Evolutionary conservation across 2,329 filamentous ascomycete genomes (phyloP), one percentile per base, ranked within the genome.

Genomic region (Fusarium sp.): DNA sequence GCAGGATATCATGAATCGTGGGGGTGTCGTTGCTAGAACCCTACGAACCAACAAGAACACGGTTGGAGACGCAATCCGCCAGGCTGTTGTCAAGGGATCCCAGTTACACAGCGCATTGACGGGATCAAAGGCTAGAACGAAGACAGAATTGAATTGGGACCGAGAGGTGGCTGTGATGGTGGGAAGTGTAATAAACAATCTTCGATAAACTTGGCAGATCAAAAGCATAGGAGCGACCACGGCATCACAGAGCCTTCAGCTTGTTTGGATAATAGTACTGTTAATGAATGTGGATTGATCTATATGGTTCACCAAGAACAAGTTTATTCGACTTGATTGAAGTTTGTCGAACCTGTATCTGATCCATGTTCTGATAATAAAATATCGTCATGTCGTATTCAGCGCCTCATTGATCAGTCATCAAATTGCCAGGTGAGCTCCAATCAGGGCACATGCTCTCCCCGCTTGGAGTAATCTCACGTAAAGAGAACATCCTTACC

Each of bases 121-220:
- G 7, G 79, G 78, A 14, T 79, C 81, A 18, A 85, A 82, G 64
- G 83, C 81, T 45, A 88, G 84, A 76, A 82, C 79, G 37, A 86
- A 84, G 63, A 82, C 86, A 45, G 78, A 83, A n/a, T 83, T 83
- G 18, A 83, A 83, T 62, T 98, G 94, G 94, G 95, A 98, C 77
- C 88, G 95, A 42, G 96, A 98, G 83, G 92, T 95, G 52, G 94
- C 95, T 4, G 95, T 98, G 52, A 98, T 98, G 95, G 93, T 97
- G 45, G 92, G 93, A 58, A 93, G 93, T 76, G 90, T 98, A 10
- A 86, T 94, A 42, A 88, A 87, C 52, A 87, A 87, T 65, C 76
- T 90, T 16, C 82, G 86, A 69, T 79, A 68, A 37, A 27, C 27
- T 39, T 46, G n/a, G 31, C 37, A 37, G 21, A 56, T 27, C 51